phyloP scores from a whole-genome alignment of 2,329 filamentous ascomycete species.

The Trichoderma harzianum region DNA sequence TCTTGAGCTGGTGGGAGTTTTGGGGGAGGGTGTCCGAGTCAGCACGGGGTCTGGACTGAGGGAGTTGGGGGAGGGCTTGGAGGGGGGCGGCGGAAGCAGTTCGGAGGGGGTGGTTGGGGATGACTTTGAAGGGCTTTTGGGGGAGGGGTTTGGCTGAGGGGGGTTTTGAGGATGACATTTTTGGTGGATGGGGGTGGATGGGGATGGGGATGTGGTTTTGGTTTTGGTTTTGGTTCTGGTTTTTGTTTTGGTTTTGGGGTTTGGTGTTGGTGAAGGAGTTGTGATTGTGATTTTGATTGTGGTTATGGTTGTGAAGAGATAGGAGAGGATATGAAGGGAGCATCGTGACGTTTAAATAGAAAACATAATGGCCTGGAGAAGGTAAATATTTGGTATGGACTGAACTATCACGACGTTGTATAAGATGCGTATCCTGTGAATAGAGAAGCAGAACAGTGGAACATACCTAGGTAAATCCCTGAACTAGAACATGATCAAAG shows the following conservation, averaged over 20 bases:
- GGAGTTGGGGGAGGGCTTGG: neutral
- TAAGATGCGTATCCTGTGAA: neutral
- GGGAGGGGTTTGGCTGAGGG: neutral
- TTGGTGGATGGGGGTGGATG: neutral
- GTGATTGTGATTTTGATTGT: neutral
- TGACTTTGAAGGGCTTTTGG: neutral
- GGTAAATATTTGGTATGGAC: too few relatives aligned
- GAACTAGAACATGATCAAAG: neutral
- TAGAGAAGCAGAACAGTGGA: neutral
- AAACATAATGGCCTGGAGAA: neutral
- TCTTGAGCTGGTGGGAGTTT: neutral
- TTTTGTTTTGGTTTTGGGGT: neutral
- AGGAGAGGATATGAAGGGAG: neutral
- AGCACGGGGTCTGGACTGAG: neutral
- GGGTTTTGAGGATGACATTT: neutral
- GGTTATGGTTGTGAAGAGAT: neutral
- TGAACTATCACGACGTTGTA: neutral
- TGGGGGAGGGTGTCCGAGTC: neutral
- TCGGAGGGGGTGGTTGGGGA: neutral
- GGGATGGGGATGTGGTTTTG: too few relatives aligned
- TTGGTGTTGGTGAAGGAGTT: neutral
- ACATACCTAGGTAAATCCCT: neutral
- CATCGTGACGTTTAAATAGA: neutral
- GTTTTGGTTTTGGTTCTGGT: neutral
- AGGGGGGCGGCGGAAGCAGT: neutral